phyloP scores from a whole-genome alignment of 352 stramenopile species.

The Globisporangium yorkense region DNA sequence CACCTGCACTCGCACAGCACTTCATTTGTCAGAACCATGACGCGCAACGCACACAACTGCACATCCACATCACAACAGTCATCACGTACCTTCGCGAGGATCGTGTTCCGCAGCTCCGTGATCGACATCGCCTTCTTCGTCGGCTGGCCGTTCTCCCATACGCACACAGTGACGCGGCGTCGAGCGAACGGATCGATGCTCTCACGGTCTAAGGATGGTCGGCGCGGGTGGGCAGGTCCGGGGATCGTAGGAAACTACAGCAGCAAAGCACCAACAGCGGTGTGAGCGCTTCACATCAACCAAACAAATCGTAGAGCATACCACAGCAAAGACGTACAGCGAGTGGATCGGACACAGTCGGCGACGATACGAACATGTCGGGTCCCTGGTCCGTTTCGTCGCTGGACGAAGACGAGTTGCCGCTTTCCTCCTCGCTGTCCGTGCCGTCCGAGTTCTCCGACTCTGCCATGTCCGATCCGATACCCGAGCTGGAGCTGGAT shows the following conservation, averaged over 20 bases:
- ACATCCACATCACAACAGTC: not conserved
- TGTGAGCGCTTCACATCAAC: not conserved
- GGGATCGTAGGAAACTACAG: conserved; percentile 14
- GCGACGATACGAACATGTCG: conserved; percentile 29
- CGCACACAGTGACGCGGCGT: conserved; percentile 66
- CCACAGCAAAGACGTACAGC: conserved; percentile 5
- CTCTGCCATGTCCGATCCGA: conserved; percentile 56
- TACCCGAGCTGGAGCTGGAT: conserved; percentile 28
- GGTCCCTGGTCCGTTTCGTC: conserved; percentile 43
- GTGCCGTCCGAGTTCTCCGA: conserved; percentile 75
- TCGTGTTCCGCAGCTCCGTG: conserved; percentile 72
- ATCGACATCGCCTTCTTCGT: conserved; percentile 79
- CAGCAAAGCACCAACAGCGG: conserved; percentile 8
- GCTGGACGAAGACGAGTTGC: conserved; percentile 68
- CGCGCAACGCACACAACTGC: not conserved
- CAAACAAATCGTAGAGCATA: not conserved
- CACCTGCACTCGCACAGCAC: conserved; percentile 22
- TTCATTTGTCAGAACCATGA: not conserved
- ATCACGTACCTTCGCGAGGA: conserved; percentile 56
- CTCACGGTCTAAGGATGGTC: conserved; percentile 26
- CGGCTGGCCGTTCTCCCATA: conserved; percentile 65
- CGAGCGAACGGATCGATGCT: conserved; percentile 45
- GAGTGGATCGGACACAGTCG: conserved; percentile 19
- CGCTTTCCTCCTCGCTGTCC: conserved; percentile 73
- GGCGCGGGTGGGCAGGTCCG: conserved; percentile 25